Conservation (phyloP, 768 basidiomycete species). For the Mycena albidolilacea region DNA sequence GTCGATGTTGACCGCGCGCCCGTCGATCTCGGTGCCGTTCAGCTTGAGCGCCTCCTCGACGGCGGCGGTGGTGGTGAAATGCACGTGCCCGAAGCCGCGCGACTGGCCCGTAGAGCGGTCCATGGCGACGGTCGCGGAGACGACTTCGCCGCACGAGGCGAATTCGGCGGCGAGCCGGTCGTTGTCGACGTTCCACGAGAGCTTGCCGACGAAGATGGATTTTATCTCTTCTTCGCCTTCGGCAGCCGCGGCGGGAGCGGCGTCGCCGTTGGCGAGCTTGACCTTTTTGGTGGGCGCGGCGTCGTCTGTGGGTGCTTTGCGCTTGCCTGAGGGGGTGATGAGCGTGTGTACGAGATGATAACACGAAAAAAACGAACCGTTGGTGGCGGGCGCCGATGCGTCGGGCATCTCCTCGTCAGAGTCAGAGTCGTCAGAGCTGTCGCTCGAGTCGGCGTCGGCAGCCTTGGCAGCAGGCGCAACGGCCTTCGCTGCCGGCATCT, state of each 20-base stretch:
- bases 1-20: conserved; percentile 90
- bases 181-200: conserved; percentile 98
- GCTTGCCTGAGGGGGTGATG: conserved; percentile 66
- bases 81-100: conserved; percentile 89
- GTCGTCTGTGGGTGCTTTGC: conserved; percentile 81
- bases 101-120: conserved; percentile 88
- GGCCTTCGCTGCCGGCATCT: conserved; percentile 22
- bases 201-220: conserved; percentile 91
- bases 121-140: conserved; percentile 89
- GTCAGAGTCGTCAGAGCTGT: conserved; percentile 53
- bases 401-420: conserved; percentile 76
- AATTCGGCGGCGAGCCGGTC: conserved; percentile 96
- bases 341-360: conserved; percentile 18
- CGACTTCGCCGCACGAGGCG: conserved; percentile 88
- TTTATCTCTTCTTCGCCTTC: conserved; percentile 67
- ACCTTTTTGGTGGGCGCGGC: conserved; percentile 83
- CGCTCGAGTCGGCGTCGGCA: conserved; percentile 43
- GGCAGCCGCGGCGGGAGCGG: conserved; percentile 52
- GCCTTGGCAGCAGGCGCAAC: conserved; percentile 25
- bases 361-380: conserved; percentile 50
- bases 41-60: conserved; percentile 86
- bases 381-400: conserved; percentile 50
- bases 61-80: conserved; percentile 78
- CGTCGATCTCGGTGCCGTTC: conserved; percentile 93
- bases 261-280: conserved; percentile 77